phyloP scores from a whole-genome alignment of 495 filamentous ascomycete species.

The Lasiosphaeria miniovina region DNA sequence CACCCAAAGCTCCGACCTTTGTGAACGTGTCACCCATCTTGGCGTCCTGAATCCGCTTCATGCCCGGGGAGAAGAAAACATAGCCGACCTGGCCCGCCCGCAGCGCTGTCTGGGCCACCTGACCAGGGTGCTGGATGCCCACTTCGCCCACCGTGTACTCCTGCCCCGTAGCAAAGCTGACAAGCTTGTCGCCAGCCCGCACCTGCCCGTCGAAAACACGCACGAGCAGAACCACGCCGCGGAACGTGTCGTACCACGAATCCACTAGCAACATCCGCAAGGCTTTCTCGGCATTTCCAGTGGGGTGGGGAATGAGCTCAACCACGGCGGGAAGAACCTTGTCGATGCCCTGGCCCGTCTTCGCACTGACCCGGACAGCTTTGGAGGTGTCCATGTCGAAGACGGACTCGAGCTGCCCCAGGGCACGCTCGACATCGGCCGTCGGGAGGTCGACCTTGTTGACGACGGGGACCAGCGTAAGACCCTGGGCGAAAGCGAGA shows the following conservation, averaged over 20 bases:
- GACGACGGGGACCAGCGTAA: constrained; percentile 83
- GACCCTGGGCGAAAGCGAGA: constrained; percentile 85
- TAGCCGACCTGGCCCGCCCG: constrained; percentile 95
- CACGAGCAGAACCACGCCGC: constrained; percentile 88
- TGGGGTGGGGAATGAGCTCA: constrained; percentile 75
- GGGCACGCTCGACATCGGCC: constrained; percentile 76
- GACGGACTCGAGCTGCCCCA: constrained; percentile 77
- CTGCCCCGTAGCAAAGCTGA: constrained; percentile 79
- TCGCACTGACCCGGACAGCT: constrained; percentile 86
- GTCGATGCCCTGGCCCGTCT: constrained; percentile 85
- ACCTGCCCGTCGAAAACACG: constrained; percentile 87
- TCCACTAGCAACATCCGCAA: constrained; percentile 87
- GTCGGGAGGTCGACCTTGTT: constrained; percentile 94
- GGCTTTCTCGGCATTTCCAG: constrained; percentile 66
- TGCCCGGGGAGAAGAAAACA: constrained; percentile 93
- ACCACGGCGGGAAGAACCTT: constrained; percentile 79
- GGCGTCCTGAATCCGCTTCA: constrained; percentile 93
- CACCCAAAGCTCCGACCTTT: constrained; percentile 70
- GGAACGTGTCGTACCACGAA: constrained; percentile 96
- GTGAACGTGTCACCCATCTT: constrained; percentile 96
- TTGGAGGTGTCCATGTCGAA: constrained; percentile 84
- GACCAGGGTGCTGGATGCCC: constrained; percentile 92
- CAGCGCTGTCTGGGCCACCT: constrained; percentile 73
- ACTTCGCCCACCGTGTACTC: constrained; percentile 94
- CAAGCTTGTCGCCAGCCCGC: constrained; percentile 74